Conservation (phyloP, 371 early-diverging fungal genomes). For the Apophysomyces sp. region DNA sequence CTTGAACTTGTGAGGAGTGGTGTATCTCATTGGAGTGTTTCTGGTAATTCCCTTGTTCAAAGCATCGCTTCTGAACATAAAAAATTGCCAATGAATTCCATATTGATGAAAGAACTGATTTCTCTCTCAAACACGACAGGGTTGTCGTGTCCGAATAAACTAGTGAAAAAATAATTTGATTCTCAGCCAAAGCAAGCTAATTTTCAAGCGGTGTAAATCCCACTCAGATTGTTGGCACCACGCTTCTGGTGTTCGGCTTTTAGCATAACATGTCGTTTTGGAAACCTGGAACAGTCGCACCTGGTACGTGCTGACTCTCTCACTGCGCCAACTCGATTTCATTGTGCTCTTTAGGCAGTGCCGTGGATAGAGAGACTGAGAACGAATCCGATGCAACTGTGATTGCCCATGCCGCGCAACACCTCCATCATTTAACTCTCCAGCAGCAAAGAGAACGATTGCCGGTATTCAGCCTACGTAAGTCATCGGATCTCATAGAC, state of each 20-base stretch:
- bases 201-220: too few relatives aligned
- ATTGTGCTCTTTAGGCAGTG: conserved; percentile 47
- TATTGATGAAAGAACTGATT: too few relatives aligned
- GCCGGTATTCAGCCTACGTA: conserved; percentile 61
- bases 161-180: too few relatives aligned
- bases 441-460: conserved; percentile 59
- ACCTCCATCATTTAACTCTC: conserved; percentile 44
- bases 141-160: too few relatives aligned
- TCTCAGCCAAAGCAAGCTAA: too few relatives aligned
- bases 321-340: neutral
- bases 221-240: neutral
- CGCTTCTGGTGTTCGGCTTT: neutral
- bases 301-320: conserved; percentile 38
- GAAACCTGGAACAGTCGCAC: conserved; percentile 70
- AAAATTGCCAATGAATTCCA: too few relatives aligned
- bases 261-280: conserved; percentile 51
- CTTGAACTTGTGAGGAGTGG: too few relatives aligned
- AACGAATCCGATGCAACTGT: conserved; percentile 54
- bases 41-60: too few relatives aligned
- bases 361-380: conserved; percentile 64
- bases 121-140: too few relatives aligned
- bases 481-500: neutral
- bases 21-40: too few relatives aligned
- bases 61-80: too few relatives aligned
- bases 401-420: conserved; percentile 43